A percentile compares a stretch with the other conserved stretches of the same genome.
phyloP scores from a whole-genome alignment of 768 basidiomycete genomes.

The Macrocybe gigantea region DNA sequence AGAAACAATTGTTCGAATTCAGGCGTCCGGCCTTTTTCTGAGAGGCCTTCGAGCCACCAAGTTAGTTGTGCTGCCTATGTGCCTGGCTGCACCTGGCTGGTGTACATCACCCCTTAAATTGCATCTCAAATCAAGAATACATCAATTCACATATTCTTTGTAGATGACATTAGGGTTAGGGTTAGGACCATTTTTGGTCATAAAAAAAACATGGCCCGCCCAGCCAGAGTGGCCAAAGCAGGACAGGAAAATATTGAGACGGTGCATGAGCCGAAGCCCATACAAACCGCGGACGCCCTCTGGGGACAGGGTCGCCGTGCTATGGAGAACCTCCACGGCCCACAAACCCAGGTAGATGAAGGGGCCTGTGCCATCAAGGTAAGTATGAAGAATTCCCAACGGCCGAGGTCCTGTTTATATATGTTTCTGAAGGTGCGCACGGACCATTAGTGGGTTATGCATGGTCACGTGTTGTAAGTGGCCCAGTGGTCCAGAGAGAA shows the following conservation, averaged over 20 bases:
- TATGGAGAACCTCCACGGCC: constrained; percentile 54
- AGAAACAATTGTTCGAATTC: no score
- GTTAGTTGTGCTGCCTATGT: no score
- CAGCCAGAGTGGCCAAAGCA: constrained; percentile 12
- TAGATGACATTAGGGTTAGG: background rate
- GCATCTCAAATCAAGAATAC: no score
- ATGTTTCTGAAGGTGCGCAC: background rate
- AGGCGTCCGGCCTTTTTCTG: no score
- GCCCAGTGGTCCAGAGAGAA: no score
- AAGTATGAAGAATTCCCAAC: constrained; percentile 36
- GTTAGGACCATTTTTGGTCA: background rate
- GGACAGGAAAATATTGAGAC: constrained; percentile 16
- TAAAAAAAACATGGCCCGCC: constrained; percentile 5
- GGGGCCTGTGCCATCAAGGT: constrained; percentile 59
- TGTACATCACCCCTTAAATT: no score
- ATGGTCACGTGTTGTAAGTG: no score
- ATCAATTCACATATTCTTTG: background rate
- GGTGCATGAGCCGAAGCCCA: constrained; percentile 60
- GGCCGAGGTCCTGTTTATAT: background rate
- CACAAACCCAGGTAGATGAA: constrained; percentile 52
- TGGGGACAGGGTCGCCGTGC: constrained; percentile 68
- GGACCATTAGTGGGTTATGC: background rate
- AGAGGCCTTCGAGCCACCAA: no score
- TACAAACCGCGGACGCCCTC: constrained; percentile 50
- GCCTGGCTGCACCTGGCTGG: no score